Base-by-base conservation (phyloP, 805 yeast genomes). In the Metschnikowia baotianmanensis region DNA sequence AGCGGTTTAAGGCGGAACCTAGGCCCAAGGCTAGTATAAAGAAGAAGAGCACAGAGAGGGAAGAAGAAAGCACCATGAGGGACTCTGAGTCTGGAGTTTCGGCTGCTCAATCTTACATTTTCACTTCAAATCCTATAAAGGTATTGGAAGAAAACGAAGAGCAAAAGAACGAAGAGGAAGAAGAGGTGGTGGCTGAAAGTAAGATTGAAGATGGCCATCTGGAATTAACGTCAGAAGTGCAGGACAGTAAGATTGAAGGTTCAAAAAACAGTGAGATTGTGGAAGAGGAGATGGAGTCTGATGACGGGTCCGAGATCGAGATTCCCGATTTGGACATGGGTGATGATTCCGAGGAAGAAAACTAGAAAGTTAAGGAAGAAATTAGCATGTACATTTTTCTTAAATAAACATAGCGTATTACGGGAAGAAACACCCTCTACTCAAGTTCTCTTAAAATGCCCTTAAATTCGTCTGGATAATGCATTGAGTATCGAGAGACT, bases 271-370 rank as follows among this genome's bases (percentile, higher is more conserved):
- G 36, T 6, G 39, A 33, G 25, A 27, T 18, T 4, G 24, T 28
- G 15, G 38, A 32, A 5, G 45, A 33, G 13, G 44, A 36, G 23
- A 34, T 36, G 40, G 47, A 40, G 12, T 40, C 57, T 1, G 62
- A 57, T 18, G 66, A 57, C 4, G 50, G 59, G 13, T 67, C 74
- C 15, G 81, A 77, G 47, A 71, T 76, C 33, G 82, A 76, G 45
- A 73, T 77, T 39, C 82, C 82, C 6, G 62, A 57, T 12, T 62
- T 71, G 38, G 72, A 67, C 31, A 55, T 71, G 34, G 76, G 61
- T 22, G 76, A 69, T 36, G 77, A 72, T 19, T 65, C 70, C 1
- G 73, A 69, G 36, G 67, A 62, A 16, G 67, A 65, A 26, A 31
- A 38, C 27, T 38, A 26, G 29, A 23, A 1, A 12, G 12, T 12